A percentile compares a stretch with the other conserved stretches of the same genome.
phyloP scores from a whole-genome alignment of 805 yeast species.

The Teunomyces stri region DNA sequence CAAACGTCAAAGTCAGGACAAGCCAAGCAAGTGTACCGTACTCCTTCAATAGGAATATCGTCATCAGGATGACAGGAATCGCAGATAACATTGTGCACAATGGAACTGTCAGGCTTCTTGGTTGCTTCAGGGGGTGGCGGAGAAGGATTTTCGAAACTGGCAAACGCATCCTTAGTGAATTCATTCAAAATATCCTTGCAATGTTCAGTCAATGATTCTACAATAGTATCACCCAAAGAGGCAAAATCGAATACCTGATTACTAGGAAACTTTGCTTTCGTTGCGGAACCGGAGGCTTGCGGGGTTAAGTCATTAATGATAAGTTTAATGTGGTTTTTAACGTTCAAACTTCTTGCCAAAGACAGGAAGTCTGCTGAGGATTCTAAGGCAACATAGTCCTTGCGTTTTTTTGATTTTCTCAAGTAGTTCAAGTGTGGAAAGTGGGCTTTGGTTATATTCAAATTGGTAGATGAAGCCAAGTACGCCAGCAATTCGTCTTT shows the following conservation, averaged over 20 bases:
- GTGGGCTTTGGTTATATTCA: constrained; percentile 4
- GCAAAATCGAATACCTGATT: constrained; percentile 16
- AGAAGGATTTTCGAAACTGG: constrained; percentile 1
- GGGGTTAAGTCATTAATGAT: constrained; percentile 16
- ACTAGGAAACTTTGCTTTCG: background rate
- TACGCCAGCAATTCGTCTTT: constrained; percentile 9
- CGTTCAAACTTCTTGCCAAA: constrained; percentile 46
- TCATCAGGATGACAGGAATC: constrained; percentile 32
- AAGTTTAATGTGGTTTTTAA: constrained; percentile 44
- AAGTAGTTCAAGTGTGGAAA: constrained; percentile 4
- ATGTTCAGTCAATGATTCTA: constrained; percentile 29
- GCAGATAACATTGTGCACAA: constrained; percentile 30
- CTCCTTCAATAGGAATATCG: constrained; percentile 39
- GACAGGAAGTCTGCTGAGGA: constrained; percentile 39
- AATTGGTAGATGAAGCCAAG: constrained; percentile 2
- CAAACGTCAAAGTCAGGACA: constrained; percentile 57
- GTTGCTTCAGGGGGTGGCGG: background rate
- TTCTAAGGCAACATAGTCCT: constrained; percentile 39
- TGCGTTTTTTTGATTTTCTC: constrained; percentile 49
- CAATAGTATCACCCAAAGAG: constrained; percentile 22
- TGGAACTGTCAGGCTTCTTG: background rate
- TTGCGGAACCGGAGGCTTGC: background rate
- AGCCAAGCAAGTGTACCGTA: constrained; percentile 49
- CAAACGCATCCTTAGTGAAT: constrained; percentile 7
- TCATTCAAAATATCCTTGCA: constrained; percentile 22